A percentile compares a stretch with the other conserved stretches of the same genome.
phyloP scores from a whole-genome alignment of 176 grass and related monocot genomes.

The Ensete glaucum region DNA sequence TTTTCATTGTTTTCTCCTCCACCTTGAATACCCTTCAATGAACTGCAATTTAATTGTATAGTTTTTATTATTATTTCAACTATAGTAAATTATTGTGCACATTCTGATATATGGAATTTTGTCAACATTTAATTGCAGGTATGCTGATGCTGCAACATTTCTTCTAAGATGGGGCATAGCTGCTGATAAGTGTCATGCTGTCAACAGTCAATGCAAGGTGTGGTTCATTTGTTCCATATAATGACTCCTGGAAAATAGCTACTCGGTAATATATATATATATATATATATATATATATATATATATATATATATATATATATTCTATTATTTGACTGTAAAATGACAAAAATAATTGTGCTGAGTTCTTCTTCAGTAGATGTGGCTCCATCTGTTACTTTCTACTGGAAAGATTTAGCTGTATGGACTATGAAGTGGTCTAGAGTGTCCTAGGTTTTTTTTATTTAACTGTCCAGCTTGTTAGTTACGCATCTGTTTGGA shows the following conservation, averaged over 20 bases:
- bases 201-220: constrained; percentile 99
- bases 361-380: too few relatives aligned
- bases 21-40: not conserved
- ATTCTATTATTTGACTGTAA: too few relatives aligned
- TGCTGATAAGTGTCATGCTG: constrained; percentile 92
- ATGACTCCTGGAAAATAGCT: constrained; percentile 3
- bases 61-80: not conserved
- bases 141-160: constrained; percentile 74
- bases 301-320: not conserved
- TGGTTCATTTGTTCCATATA: not conserved
- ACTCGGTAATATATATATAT: not conserved
- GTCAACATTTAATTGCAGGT: constrained; percentile 31
- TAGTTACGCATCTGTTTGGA: too few relatives aligned
- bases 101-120: not conserved
- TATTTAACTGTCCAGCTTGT: too few relatives aligned
- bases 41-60: not conserved
- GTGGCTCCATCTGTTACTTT: too few relatives aligned
- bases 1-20: not conserved
- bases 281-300: too few relatives aligned
- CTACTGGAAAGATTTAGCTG: too few relatives aligned
- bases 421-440: too few relatives aligned
- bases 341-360: too few relatives aligned
- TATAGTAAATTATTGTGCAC: not conserved
- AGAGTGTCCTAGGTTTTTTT: too few relatives aligned
- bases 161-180: constrained; percentile 72